Conservation (phyloP, 768 basidiomycete species). For the Tricholoma terreum region DNA sequence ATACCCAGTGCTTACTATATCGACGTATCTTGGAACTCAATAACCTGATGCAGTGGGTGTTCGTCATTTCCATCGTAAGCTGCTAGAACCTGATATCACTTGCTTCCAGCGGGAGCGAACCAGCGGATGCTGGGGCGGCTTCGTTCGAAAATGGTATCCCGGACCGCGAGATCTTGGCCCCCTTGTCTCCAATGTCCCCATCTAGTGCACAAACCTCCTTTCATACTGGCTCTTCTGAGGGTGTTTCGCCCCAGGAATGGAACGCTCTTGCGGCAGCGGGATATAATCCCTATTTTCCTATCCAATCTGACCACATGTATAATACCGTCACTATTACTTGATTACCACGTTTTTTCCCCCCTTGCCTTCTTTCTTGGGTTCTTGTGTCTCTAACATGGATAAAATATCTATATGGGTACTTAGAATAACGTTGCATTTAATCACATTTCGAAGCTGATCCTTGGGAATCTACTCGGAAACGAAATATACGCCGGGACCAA, state of each 20-base stretch:
- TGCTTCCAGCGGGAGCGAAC: conserved; percentile 45
- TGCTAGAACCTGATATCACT: conserved; percentile 4
- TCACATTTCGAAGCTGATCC: conserved; percentile 5
- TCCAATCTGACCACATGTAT: conserved; percentile 55
- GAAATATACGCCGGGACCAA: conserved; percentile 47
- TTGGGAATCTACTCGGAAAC: conserved; percentile 35
- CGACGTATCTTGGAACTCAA: conserved; percentile 60
- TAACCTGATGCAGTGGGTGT: conserved; percentile 63
- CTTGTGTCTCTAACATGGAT: conserved; percentile 15
- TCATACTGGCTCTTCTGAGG: conserved; percentile 40
- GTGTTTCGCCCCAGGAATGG: conserved; percentile 62
- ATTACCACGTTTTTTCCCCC: conserved; percentile 18
- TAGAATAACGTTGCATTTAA: conserved; percentile 21
- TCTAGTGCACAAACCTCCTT: conserved; percentile 48
- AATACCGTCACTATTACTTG: conserved; percentile 51
- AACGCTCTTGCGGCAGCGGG: conserved; percentile 49
- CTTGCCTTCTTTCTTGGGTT: conserved; percentile 8
- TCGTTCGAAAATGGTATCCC: conserved; percentile 59
- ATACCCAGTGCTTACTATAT: conserved; percentile 52
- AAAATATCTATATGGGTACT: conserved; percentile 9
- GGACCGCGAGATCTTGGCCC: conserved; percentile 61
- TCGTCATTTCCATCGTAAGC: conserved; percentile 6
- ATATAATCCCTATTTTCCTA: conserved; percentile 71
- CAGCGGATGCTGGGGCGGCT: conserved; percentile 42
- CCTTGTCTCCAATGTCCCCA: conserved; percentile 51